Base-by-base conservation (phyloP, 169 alveolate genomes). In the Eimeria maxima region DNA sequence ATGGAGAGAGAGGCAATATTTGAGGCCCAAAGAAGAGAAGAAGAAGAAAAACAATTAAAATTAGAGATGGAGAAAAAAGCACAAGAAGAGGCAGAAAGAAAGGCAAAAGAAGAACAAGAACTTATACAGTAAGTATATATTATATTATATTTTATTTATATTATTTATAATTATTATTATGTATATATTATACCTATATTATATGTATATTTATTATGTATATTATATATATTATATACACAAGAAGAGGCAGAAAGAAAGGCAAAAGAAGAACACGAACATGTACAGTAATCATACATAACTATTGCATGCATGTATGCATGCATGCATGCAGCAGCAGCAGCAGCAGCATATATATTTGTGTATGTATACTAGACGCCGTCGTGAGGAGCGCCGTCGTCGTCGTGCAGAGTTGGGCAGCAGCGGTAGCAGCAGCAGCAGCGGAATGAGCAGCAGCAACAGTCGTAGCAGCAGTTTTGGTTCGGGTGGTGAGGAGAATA, bases 301-400 rank as follows among this genome's bases (percentile, higher is more conserved):
- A n/a, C n/a, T 50, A 50, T 7, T 50, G 57, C 57, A 50, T 50
- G 57, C 57, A 50, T 50, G 5, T 7, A 50, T 50, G 57, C 57
- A 50, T 50, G 57, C 57, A 50, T 57, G 67, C 7, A 57, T 57
- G 3, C 7, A 11, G n/a, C n/a, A n/a, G n/a, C n/a, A n/a, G n/a
- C n/a, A n/a, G n/a, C n/a, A n/a, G n/a, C n/a, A 16, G n/a, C 7
- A 8, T 57, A 57, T 13, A 3, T 11, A 13, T 16, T 57, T 16
- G 67, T 57, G 3, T 57, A 57, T 11, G 3, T 57, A 3, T 3
- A n/a, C 5, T 47, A 76, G 87, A 18, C 87, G 60, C 7, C 53
- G 87, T 0, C 53, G 87, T 4, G 87, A 27, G 47, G 87, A 76
- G 87, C 87, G 87, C 16, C 87, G 87, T n/a, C 87, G 87, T 27